Evolutionary conservation across 805 yeast species (phyloP).

Genomic region (Millerago galiae): DNA sequence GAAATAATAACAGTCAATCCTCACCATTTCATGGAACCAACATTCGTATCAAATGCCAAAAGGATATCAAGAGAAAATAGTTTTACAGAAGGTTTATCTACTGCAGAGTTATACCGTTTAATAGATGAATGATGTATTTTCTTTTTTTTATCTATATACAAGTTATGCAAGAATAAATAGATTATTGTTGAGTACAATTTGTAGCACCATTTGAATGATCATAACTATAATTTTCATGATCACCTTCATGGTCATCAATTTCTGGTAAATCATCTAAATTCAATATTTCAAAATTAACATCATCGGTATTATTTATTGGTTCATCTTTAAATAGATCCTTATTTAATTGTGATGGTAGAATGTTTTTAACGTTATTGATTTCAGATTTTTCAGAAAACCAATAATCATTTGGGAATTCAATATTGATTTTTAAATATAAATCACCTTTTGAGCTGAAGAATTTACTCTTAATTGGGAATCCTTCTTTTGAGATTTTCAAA

Average conservation of each 20-base stretch:
- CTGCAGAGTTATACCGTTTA: slow-evolving; percentile 17
- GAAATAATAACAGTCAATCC: slow-evolving; percentile 14
- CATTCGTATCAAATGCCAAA: slow-evolving; percentile 19
- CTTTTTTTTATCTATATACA: not conserved
- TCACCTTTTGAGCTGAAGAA: slow-evolving; percentile 45
- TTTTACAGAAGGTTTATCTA: slow-evolving; percentile 17
- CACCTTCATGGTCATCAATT: slow-evolving; percentile 18
- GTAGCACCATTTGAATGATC: slow-evolving; percentile 16
- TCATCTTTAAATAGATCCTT: slow-evolving; percentile 7
- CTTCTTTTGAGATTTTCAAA: slow-evolving; percentile 61
- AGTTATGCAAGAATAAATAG: not conserved
- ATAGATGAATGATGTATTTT: slow-evolving; percentile 13
- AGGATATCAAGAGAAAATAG: slow-evolving; percentile 8
- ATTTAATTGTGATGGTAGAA: slow-evolving; percentile 38
- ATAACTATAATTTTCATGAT: slow-evolving; percentile 6
- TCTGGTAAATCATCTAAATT: slow-evolving; percentile 20
- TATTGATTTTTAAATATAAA: slow-evolving; percentile 59
- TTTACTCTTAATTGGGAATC: slow-evolving; percentile 61
- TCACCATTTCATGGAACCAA: slow-evolving; percentile 22
- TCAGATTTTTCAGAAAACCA: slow-evolving; percentile 80
- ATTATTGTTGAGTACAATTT: slow-evolving; percentile 36
- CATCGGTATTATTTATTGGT: slow-evolving; percentile 24
- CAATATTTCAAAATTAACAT: slow-evolving; percentile 22
- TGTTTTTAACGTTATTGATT: slow-evolving; percentile 41
- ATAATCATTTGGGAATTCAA: slow-evolving; percentile 78